Evolutionary conservation across 2,329 filamentous ascomycete genomes (phyloP).

Genomic region (Beauveria rudraprayagi): DNA sequence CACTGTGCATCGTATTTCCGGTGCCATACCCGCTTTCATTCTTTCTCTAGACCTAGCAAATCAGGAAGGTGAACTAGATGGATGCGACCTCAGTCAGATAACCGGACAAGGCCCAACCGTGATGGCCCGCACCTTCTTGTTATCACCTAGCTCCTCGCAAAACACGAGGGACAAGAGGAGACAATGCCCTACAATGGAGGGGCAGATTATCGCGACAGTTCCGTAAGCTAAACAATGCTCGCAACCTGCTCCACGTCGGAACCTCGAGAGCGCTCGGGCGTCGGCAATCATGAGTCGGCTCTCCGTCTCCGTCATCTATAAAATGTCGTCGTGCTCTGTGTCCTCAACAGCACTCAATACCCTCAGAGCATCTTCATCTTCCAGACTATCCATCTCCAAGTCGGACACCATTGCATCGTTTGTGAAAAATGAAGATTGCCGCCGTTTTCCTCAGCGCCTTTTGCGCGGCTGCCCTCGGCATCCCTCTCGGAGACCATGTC

Average conservation of each 20-base stretch:
- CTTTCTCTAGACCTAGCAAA: not conserved
- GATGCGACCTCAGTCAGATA: not conserved
- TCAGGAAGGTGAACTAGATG: not conserved
- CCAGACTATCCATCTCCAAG: not conserved
- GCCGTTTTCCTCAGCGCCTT: constrained; percentile 3
- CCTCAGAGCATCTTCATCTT: not conserved
- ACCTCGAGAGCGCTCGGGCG: not conserved
- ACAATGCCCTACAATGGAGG: not conserved
- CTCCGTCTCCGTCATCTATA: not conserved
- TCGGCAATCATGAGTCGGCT: not conserved
- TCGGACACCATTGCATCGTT: not conserved
- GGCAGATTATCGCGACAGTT: not conserved
- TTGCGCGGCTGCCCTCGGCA: not conserved
- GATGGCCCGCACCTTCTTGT: not conserved
- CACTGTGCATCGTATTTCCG: not conserved
- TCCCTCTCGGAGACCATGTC: constrained; percentile 2
- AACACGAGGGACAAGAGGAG: not conserved
- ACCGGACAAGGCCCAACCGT: not conserved
- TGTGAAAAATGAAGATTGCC: not conserved
- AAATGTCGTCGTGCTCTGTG: not conserved
- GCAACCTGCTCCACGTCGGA: not conserved
- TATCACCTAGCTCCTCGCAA: not conserved
- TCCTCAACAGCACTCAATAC: not conserved
- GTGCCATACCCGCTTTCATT: not conserved
- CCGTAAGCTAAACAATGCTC: not conserved